phyloP scores from a whole-genome alignment of 495 filamentous ascomycete species.

The Jackrogersella minutella region DNA sequence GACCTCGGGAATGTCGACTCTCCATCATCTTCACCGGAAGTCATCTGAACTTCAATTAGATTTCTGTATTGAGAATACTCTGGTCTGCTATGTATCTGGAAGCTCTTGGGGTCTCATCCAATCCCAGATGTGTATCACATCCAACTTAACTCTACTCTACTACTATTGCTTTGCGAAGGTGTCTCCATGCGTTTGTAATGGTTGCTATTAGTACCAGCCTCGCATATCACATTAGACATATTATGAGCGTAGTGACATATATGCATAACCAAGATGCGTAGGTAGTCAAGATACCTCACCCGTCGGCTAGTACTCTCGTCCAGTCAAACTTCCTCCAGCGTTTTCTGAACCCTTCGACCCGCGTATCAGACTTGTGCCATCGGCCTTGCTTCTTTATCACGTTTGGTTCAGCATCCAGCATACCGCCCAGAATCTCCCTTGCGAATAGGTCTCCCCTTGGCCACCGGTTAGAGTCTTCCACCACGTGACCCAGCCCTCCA shows the following conservation, averaged over 20 bases:
- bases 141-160: no score
- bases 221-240: neutral
- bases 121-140: no score
- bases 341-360: slow-evolving; percentile 82
- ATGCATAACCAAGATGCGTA: neutral
- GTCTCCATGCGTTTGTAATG: no score
- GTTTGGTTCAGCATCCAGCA: slow-evolving; percentile 84
- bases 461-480: slow-evolving; percentile 89
- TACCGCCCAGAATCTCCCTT: slow-evolving; percentile 89
- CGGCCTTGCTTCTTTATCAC: slow-evolving; percentile 90
- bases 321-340: slow-evolving; percentile 95
- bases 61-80: no score
- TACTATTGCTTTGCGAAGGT: no score
- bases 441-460: slow-evolving; percentile 94
- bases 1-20: no score
- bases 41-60: no score
- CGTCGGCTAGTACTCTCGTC: slow-evolving; percentile 77
- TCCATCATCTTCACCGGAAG: no score
- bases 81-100: no score
- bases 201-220: no score
- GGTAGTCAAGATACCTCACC: slow-evolving; percentile 10
- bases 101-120: no score
- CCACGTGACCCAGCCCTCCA: slow-evolving; percentile 90
- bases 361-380: slow-evolving; percentile 78
- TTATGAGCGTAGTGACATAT: neutral